phyloP scores from a whole-genome alignment of 2,329 filamentous ascomycete species.

The Cytospora schulzeri region DNA sequence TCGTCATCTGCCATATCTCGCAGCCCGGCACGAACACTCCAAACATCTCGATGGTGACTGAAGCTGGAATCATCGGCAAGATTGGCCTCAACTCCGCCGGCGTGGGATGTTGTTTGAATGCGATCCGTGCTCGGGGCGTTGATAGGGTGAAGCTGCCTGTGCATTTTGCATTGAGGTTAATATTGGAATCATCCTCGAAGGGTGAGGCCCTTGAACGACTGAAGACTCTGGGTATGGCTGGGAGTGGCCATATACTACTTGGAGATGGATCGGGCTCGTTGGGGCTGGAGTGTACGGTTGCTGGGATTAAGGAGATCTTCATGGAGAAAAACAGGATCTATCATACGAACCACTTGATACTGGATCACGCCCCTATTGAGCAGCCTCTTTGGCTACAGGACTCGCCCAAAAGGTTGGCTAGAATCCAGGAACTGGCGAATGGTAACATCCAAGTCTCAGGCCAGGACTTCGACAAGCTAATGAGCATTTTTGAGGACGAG shows the following conservation, averaged over 20 bases:
- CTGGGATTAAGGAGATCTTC: constrained; percentile 1
- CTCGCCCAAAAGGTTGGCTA: constrained; percentile 3
- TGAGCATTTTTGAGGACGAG: constrained; percentile 23
- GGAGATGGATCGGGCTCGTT: constrained; percentile 5
- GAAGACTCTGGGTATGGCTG: constrained; percentile 6
- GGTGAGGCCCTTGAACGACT: neutral
- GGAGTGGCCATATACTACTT: constrained; percentile 27
- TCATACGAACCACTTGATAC: constrained; percentile 24
- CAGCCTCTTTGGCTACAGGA: constrained; percentile 22
- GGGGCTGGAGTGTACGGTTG: constrained; percentile 26
- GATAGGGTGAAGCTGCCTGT: constrained; percentile 55
- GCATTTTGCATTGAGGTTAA: constrained; percentile 61
- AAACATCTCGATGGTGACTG: constrained; percentile 41
- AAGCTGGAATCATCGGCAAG: constrained; percentile 64
- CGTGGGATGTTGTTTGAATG: constrained; percentile 63
- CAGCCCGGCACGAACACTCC: constrained; percentile 31
- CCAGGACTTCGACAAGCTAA: neutral
- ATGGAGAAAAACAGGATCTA: constrained; percentile 8
- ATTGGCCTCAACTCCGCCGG: constrained; percentile 63
- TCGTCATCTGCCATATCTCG: constrained; percentile 31
- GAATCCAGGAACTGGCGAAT: constrained; percentile 7
- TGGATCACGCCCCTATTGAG: constrained; percentile 19
- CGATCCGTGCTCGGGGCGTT: constrained; percentile 59
- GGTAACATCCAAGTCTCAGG: neutral
- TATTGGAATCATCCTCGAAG: constrained; percentile 51